These are phyloP conservation scores for Polygonum aviculare DNA, from an alignment of 148 eudicot species.

Conservation along the genomic window DNA sequence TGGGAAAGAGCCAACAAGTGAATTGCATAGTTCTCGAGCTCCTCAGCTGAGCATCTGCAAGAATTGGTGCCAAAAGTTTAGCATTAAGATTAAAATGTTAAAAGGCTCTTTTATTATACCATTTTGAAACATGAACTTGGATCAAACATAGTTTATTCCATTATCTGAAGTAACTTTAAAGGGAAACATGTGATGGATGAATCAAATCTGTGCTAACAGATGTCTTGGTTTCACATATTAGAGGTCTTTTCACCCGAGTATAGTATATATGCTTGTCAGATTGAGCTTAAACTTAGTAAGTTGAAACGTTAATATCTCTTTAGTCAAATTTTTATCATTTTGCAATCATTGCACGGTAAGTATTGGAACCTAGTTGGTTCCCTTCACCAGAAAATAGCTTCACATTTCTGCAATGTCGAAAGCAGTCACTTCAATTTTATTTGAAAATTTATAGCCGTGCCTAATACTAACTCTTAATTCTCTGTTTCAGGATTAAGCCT, in stretches of 20 bases:
- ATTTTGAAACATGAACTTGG: background rate
- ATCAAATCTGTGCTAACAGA: background rate
- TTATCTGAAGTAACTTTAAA: background rate
- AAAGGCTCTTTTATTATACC: background rate
- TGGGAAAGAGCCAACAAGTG: slow-evolving; percentile 80
- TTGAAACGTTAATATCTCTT: background rate
- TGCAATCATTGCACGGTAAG: background rate
- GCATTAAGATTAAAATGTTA: background rate
- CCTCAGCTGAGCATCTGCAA: slow-evolving; percentile 63
- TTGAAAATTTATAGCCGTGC: background rate
- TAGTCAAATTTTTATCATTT: background rate
- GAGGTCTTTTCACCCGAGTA: background rate
- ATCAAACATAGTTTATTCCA: background rate
- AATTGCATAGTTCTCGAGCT: slow-evolving; percentile 70
- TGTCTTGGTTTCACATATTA: background rate
- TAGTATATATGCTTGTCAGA: background rate
- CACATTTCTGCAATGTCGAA: background rate
- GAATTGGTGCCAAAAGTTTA: background rate
- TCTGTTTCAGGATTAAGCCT: slow-evolving; percentile 31
- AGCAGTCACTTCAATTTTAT: background rate
- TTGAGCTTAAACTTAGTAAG: background rate
- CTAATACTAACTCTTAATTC: background rate
- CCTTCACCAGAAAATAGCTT: background rate
- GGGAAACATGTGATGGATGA: background rate
- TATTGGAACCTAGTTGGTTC: background rate